These are phyloP conservation scores for Protostelium mycophagum DNA, from an alignment of 78 protist species.

Conservation along the genomic window DNA sequence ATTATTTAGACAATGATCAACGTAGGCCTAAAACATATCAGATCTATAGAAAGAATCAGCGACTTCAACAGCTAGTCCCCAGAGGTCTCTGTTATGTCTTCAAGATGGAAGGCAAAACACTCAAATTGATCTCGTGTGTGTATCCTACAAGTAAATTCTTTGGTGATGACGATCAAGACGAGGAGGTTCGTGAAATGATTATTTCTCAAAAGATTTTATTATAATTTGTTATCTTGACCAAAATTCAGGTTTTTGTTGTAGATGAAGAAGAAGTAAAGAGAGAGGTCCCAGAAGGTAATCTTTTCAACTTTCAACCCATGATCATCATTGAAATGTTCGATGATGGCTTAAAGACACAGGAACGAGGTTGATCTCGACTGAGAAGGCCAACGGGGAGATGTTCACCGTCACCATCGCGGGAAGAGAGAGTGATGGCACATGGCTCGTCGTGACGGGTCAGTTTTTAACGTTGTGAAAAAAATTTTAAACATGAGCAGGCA, in stretches of 20 bases:
- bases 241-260: background rate
- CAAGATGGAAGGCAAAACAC: background rate
- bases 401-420: background rate
- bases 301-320: no score
- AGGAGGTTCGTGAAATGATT: no score
- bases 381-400: background rate
- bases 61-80: background rate
- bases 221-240: no score
- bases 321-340: background rate
- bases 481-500: background rate
- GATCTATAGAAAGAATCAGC: background rate
- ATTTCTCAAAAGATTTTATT: no score
- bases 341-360: no score
- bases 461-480: background rate
- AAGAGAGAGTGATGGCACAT: background rate
- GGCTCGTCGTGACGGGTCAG: background rate
- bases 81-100: background rate
- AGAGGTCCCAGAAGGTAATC: background rate
- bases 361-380: background rate
- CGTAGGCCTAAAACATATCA: background rate
- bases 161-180: background rate
- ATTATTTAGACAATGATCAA: background rate
- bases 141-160: background rate
- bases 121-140: background rate
- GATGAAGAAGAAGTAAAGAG: background rate